Evolutionary conservation across 495 filamentous ascomycete genomes (phyloP).

Genomic region (Lasiosphaeris hirsuta): DNA sequence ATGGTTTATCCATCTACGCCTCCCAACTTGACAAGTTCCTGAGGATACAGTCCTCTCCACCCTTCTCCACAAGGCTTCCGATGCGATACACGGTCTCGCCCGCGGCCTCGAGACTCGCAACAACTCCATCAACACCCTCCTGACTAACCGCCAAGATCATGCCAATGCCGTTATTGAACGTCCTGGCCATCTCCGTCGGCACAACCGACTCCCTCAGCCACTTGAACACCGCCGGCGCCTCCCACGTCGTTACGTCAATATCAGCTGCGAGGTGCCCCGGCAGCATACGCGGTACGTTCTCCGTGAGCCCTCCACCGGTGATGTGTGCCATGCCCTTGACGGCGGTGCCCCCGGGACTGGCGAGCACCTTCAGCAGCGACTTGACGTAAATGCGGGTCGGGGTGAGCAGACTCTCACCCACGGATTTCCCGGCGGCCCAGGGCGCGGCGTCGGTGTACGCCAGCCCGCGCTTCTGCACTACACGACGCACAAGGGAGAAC

Average conservation of each 20-base stretch:
- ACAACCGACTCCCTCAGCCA: slow-evolving; percentile 80
- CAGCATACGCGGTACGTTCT: slow-evolving; percentile 93
- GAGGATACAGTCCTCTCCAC: slow-evolving; percentile 63
- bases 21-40: slow-evolving; percentile 69
- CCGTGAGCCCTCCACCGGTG: slow-evolving; percentile 86
- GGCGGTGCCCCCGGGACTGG: slow-evolving; percentile 28
- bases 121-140: slow-evolving; percentile 52
- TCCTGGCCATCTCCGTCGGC: slow-evolving; percentile 73
- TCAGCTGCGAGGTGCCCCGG: slow-evolving; percentile 69
- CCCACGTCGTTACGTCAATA: slow-evolving; percentile 71
- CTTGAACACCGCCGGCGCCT: slow-evolving; percentile 67
- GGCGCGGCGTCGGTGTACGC: slow-evolving; percentile 67
- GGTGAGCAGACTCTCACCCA: slow-evolving; percentile 73
- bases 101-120: slow-evolving; percentile 50
- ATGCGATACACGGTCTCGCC: slow-evolving; percentile 80
- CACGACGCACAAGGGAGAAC: slow-evolving; percentile 87
- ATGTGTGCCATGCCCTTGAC: slow-evolving; percentile 94
- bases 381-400: slow-evolving; percentile 82
- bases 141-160: slow-evolving; percentile 80
- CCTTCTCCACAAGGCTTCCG: slow-evolving; percentile 59
- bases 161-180: slow-evolving; percentile 92
- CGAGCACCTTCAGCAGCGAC: slow-evolving; percentile 61
- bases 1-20: not conserved
- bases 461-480: slow-evolving; percentile 70
- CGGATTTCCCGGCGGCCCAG: slow-evolving; percentile 54